Evolutionary conservation across 2,329 filamentous ascomycete species (phyloP).

Genomic region (Fulvia fulva): DNA sequence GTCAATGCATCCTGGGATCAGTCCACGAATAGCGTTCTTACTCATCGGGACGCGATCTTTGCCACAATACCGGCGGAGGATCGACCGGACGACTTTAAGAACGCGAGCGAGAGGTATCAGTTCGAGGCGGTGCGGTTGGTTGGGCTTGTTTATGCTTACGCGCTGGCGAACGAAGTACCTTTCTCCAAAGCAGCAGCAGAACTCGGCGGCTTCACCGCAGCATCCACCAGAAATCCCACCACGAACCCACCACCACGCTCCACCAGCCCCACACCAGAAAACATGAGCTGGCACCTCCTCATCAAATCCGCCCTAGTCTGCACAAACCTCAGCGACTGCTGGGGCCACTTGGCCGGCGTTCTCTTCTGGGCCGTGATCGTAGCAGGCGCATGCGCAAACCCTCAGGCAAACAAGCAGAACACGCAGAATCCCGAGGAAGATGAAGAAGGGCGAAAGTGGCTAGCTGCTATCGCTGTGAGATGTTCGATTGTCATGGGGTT

Average conservation of each 20-base stretch:
- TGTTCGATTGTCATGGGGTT: conserved; percentile 32
- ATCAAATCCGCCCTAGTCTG: conserved; percentile 25
- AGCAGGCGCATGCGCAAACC: conserved; percentile 29
- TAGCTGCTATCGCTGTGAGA: conserved; percentile 31
- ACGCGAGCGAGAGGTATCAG: conserved; percentile 16
- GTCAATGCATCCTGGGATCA: conserved; percentile 8
- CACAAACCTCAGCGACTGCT: conserved; percentile 31
- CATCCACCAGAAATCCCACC: neutral
- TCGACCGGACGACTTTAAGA: conserved; percentile 9
- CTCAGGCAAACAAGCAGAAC: neutral
- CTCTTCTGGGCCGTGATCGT: conserved; percentile 33
- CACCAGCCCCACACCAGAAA: neutral
- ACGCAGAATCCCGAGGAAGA: conserved; percentile 15
- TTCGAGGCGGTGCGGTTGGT: conserved; percentile 31
- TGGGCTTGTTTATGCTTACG: conserved; percentile 27
- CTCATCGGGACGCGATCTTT: conserved; percentile 18
- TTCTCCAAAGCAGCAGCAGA: conserved; percentile 24
- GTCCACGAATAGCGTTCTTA: conserved; percentile 1
- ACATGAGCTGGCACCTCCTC: conserved; percentile 18
- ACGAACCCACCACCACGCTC: neutral
- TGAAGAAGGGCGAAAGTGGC: conserved; percentile 28
- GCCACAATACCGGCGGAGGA: conserved; percentile 6
- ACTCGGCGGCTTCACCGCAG: neutral
- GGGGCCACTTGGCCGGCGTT: conserved; percentile 33
- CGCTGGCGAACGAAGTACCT: conserved; percentile 20